Evolutionary conservation across 2,329 filamentous ascomycete genomes (phyloP).

Genomic region (Ophiocordyceps camponoti-leonardi): DNA sequence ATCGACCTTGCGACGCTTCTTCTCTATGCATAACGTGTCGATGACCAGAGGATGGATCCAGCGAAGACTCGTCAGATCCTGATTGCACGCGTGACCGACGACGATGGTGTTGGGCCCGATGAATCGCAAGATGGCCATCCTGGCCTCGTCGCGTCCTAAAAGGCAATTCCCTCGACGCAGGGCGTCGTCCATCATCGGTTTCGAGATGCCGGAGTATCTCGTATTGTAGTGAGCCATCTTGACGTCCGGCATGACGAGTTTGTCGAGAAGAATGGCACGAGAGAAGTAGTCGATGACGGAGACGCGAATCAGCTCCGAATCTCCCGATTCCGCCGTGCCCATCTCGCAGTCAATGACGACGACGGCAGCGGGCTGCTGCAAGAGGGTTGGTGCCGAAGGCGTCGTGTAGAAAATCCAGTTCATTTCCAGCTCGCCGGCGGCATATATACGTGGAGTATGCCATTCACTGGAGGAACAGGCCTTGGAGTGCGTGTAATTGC

Average conservation of each 20-base stretch:
- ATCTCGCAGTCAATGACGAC: slow-evolving; percentile 40
- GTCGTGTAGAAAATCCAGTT: slow-evolving; percentile 11
- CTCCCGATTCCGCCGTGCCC: slow-evolving; percentile 24
- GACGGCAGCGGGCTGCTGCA: slow-evolving; percentile 4
- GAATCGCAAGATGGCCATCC: slow-evolving; percentile 23
- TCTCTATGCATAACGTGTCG: slow-evolving; percentile 24
- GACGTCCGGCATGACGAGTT: slow-evolving; percentile 28
- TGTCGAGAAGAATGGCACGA: slow-evolving; percentile 28
- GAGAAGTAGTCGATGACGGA: slow-evolving; percentile 34
- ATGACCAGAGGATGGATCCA: slow-evolving; percentile 28
- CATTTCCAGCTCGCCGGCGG: slow-evolving; percentile 9
- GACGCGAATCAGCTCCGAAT: slow-evolving; percentile 33
- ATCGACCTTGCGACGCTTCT: slow-evolving; percentile 3
- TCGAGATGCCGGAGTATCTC: slow-evolving; percentile 28
- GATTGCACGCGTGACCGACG: slow-evolving; percentile 25
- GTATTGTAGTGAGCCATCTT: slow-evolving; percentile 31
- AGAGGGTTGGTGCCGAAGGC: background rate
- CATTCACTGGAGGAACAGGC: slow-evolving; percentile 10
- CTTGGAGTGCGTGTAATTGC: slow-evolving; percentile 5
- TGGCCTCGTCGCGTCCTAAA: slow-evolving; percentile 22
- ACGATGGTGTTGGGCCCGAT: slow-evolving; percentile 28
- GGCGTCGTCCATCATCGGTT: slow-evolving; percentile 18
- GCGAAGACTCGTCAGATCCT: slow-evolving; percentile 25
- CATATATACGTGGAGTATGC: slow-evolving; percentile 9
- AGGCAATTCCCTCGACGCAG: slow-evolving; percentile 16